Base-by-base conservation (phyloP, 2,329 filamentous ascomycete species). In the Aspergillus floridensis region DNA sequence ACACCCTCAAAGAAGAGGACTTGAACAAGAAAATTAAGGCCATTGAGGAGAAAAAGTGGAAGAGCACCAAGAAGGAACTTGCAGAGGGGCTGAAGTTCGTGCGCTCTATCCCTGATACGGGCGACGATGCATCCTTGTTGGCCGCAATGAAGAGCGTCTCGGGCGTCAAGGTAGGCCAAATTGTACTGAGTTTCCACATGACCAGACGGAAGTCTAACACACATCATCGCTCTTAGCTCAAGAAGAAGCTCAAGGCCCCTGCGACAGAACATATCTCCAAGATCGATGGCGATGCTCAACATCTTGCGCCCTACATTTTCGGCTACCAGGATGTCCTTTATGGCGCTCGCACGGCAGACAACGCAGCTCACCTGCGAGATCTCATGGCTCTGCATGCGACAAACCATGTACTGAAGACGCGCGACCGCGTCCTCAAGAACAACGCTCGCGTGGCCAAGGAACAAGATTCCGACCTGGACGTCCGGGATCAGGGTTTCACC, bases 401-500 rank as follows among this genome's bases (percentile, higher is more conserved):
- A 12, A 98, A 98, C 73, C 95, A 98, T 72, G 82, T 98, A 46
- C 88, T 96, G 76, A 97, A 96, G 74, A 97, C 93, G 1, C 87
- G 95, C 65, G 93, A 98, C 70, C 86, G 88, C 31, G 90, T 98
- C 0, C 85, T 98, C 61, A 98, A 96, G 76, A 96, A 98, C 77
- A 98, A 93, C 70, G 86, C 90, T 56, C 91, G 88, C 64, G 77
- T 96, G 11, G 81, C 88, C 10, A 88, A 87, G 66, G 86, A 89
- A 56, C 82, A 85, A 4, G 83, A 84, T 10, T 82, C 83, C 16
- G 88, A 90, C 41, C 78, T 90, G 4, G 92, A 96, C 65, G 81
- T 92, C 19, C 86, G 92, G 63, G 95, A 99, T 66, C 95, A 99
- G 76, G 95, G 95, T 0, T 99, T 97, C 75, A 97, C 93, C 0